phyloP scores from a whole-genome alignment of 192 early-diverging fungal species.

The Coemansia sp. region DNA sequence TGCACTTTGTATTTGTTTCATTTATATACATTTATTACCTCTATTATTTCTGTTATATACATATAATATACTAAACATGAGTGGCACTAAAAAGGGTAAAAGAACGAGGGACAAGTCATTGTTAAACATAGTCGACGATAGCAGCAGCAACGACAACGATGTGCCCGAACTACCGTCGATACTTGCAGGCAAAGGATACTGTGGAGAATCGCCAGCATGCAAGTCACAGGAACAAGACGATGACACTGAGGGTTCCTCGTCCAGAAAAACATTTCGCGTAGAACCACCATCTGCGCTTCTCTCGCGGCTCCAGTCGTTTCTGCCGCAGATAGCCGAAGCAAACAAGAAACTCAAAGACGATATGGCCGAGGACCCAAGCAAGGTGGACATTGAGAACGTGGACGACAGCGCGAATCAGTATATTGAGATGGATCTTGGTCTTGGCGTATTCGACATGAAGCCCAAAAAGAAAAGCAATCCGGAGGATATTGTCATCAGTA shows the following conservation, averaged over 20 bases:
- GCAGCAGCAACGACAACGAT: not conserved
- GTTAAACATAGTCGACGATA: constrained; percentile 20
- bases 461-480: constrained; percentile 22
- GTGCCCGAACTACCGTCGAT: constrained; percentile 7
- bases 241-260: not conserved
- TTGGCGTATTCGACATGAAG: constrained; percentile 53
- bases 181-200: constrained; percentile 4
- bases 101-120: constrained; percentile 5
- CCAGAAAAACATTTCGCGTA: constrained; percentile 40
- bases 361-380: constrained; percentile 28
- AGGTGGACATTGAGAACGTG: constrained; percentile 49
- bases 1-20: constrained; percentile 4
- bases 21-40: not conserved
- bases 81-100: not conserved
- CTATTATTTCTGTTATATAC: not conserved
- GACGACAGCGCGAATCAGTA: constrained; percentile 34
- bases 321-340: constrained; percentile 52
- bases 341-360: constrained; percentile 40
- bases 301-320: constrained; percentile 40
- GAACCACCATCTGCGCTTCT: constrained; percentile 44
- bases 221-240: not conserved
- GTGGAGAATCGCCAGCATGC: not conserved
- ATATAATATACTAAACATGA: not conserved
- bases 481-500: constrained; percentile 25
- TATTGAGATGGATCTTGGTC: constrained; percentile 52